These are phyloP conservation scores for Stentor coeruleus DNA, from an alignment of 73 alveolate species.

Conservation along the genomic window DNA sequence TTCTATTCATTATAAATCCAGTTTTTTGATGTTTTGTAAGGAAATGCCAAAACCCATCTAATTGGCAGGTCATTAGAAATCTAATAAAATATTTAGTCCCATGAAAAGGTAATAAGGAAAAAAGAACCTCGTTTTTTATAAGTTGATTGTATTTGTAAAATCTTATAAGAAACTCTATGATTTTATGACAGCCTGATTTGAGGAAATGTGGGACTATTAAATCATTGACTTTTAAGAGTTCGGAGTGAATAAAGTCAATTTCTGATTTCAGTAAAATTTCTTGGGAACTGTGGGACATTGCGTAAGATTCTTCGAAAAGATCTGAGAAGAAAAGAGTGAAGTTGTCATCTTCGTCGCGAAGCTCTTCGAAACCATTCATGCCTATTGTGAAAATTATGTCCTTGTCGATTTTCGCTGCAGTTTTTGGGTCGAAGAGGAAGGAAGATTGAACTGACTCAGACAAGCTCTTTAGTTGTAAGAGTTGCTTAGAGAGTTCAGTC, in stretches of 20 bases:
- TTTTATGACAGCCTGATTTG: constrained; percentile 3
- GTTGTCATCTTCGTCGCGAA: not conserved
- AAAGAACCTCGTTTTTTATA: not conserved
- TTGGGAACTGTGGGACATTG: not conserved
- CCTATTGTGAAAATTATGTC: constrained; percentile 17
- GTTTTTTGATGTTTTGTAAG: constrained; percentile 3
- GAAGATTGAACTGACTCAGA: not conserved
- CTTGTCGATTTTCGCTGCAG: not conserved
- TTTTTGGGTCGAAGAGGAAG: constrained; percentile 1
- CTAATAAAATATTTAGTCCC: not conserved
- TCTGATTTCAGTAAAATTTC: not conserved
- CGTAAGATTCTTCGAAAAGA: constrained; percentile 12
- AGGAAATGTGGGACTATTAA: not conserved
- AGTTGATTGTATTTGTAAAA: not conserved
- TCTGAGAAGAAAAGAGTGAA: constrained; percentile 1
- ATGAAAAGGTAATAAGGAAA: constrained; percentile 1
- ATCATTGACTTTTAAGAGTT: not conserved
- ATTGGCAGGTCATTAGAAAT: not conserved
- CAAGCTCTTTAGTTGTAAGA: not conserved
- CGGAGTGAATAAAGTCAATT: not conserved
- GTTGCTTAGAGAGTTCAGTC: constrained; percentile 25
- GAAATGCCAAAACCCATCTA: not conserved
- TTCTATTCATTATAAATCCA: not conserved
- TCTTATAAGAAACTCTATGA: not conserved
- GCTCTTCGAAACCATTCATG: constrained; percentile 23